These are phyloP conservation scores for Warburgia ugandensis DNA, from an alignment of 164 flowering plant species.

Conservation along the genomic window DNA sequence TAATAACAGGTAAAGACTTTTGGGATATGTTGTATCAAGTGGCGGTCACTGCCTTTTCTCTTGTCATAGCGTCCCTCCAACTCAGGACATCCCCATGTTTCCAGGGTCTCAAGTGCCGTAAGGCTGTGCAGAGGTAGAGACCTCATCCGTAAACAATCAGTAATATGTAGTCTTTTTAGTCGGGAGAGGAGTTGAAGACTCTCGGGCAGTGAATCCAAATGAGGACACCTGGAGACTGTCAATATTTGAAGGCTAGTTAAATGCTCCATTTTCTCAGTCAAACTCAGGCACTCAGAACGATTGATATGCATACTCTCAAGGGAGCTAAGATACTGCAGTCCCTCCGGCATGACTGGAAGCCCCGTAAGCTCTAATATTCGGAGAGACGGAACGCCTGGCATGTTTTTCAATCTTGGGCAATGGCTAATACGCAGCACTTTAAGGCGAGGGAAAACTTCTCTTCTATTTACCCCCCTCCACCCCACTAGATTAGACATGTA, in stretches of 20 bases:
- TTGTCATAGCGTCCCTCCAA: conserved; percentile 4
- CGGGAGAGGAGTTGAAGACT: background rate
- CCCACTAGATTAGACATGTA: conserved; percentile 9
- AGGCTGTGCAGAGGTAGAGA: too few species aligned
- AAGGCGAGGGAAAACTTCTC: conserved; percentile 7
- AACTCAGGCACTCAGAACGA: background rate
- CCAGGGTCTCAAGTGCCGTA: background rate
- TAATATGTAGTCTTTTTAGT: too few species aligned
- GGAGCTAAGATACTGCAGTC: background rate
- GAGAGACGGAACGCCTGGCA: background rate
- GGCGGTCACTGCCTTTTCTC: conserved; percentile 8
- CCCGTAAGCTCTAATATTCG: background rate
- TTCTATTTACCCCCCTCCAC: conserved; percentile 5
- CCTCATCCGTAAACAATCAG: too few species aligned
- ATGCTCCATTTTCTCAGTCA: conserved; percentile 1
- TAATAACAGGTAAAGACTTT: too few species aligned
- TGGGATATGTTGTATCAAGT: conserved; percentile 10
- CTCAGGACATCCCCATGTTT: background rate
- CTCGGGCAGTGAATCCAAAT: background rate
- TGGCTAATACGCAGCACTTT: background rate
- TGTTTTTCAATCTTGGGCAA: conserved; percentile 10
- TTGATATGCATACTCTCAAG: background rate
- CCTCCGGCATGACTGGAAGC: background rate
- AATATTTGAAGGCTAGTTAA: conserved; percentile 1
- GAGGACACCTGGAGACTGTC: background rate